Conservation (phyloP, 495 filamentous ascomycete genomes). For the Lepraria neglecta region DNA sequence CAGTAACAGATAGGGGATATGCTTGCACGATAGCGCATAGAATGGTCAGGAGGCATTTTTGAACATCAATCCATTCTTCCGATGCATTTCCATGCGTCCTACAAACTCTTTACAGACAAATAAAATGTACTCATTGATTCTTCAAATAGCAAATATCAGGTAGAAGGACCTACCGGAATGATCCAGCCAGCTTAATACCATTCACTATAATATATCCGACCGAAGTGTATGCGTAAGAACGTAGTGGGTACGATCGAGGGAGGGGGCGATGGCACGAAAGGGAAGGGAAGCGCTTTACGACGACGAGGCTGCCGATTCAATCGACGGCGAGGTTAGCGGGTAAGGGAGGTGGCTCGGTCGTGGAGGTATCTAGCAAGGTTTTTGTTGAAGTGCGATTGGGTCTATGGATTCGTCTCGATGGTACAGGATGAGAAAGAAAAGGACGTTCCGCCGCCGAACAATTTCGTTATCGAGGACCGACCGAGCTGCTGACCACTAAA, state of each 20-base stretch:
- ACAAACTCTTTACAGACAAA: not conserved
- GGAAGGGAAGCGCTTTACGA: conserved; percentile 8
- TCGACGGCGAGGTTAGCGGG: conserved; percentile 16
- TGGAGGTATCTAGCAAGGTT: conserved; percentile 4
- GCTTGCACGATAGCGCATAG: too few species aligned
- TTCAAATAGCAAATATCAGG: not conserved
- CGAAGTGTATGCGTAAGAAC: conserved; percentile 4
- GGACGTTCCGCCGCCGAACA: conserved; percentile 17
- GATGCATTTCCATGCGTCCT: not conserved
- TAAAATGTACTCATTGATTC: not conserved
- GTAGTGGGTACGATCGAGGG: conserved; percentile 13
- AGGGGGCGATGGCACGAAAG: conserved; percentile 14
- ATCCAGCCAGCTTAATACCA: not conserved
- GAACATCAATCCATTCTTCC: not conserved
- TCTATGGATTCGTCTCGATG: conserved; percentile 23
- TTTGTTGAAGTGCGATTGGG: conserved; percentile 18
- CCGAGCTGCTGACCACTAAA: conserved; percentile 19
- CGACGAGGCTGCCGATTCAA: conserved; percentile 7
- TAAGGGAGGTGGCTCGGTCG: conserved; percentile 13
- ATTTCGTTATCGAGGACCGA: conserved; percentile 16
- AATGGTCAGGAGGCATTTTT: not conserved
- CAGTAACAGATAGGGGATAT: too few species aligned
- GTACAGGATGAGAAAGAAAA: conserved; percentile 19
- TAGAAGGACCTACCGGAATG: not conserved
- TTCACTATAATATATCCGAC: not conserved